Evolutionary conservation across 768 basidiomycete genomes (phyloP), one percentile per base, ranked within the genome.

Genomic region (Amanita subjunquillea): DNA sequence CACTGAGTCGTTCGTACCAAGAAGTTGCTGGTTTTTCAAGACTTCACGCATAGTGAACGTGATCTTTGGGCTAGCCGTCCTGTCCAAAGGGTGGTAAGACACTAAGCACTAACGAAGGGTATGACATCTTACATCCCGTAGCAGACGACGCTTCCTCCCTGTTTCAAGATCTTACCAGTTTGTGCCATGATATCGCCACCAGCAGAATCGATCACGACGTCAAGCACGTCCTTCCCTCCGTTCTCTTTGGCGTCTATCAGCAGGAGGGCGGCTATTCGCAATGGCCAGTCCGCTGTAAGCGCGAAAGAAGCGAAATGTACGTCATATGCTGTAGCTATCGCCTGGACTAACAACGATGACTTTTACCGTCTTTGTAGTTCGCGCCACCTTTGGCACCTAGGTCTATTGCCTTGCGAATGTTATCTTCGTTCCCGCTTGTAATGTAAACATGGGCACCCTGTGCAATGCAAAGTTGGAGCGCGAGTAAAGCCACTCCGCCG

Each of bases 401-500:
- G 13, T 65, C 65, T 17, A 79, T 63, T 0, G 89, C 89, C 51
- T 75, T 79, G 45, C 69, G 64, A 44, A 93, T 80, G 70, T 92
- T 92, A 7, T 79, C 77, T 25, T 74, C 69, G 42, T 65, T 79
- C 7, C 86, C 77, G 55, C 85, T 88, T 3, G 91, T 87, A 22
- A 91, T 87, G 63, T 83, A 92, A n/a, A 91, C 87, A 32, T 76
- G 77, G 1, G 87, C 85, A 27, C 90, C 86, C 50, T 74, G 75
- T 0, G 86, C 88, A 3, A 90, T 59, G 62, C 82, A 86, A 7
- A 91, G 65, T 63, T 93, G 89, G 55, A 91, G 66, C 0, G 85
- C 82, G 38, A 80, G 59, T 27, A 92, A 71, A 0, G 91, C 91
- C 37, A 93, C 91, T 10, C 91, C 90, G 17, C 90, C 90, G 22